These are phyloP conservation scores for Hypoxylon sp. DNA, from an alignment of 2,329 filamentous ascomycete species.

Conservation along the genomic window DNA sequence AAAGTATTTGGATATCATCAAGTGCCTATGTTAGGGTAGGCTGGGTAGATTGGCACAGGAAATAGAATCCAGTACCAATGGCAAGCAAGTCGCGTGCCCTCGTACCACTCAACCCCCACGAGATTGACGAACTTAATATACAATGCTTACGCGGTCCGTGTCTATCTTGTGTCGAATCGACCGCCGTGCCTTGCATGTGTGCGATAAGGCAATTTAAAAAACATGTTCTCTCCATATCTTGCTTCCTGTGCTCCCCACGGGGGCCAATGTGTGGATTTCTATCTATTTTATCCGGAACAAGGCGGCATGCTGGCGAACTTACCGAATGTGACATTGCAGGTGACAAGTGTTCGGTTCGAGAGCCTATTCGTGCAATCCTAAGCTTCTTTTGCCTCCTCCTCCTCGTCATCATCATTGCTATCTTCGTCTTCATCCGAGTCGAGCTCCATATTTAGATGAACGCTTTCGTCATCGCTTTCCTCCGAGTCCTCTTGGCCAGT, in stretches of 20 bases:
- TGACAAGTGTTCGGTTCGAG: slow-evolving; percentile 14
- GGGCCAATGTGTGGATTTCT: slow-evolving; percentile 26
- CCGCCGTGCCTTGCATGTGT: slow-evolving; percentile 30
- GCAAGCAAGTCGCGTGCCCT: slow-evolving; percentile 13
- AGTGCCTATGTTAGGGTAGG: too few species aligned
- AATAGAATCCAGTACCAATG: slow-evolving; percentile 1
- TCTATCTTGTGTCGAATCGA: slow-evolving; percentile 3
- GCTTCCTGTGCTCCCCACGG: neutral
- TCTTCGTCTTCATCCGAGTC: slow-evolving; percentile 50
- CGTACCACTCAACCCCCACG: slow-evolving; percentile 24
- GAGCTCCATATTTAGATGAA: slow-evolving; percentile 67
- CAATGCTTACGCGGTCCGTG: slow-evolving; percentile 24
- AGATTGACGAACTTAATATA: slow-evolving; percentile 5
- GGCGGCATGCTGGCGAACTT: slow-evolving; percentile 16
- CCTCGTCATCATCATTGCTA: slow-evolving; percentile 49
- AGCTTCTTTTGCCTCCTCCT: slow-evolving; percentile 13
- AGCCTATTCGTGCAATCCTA: slow-evolving; percentile 21
- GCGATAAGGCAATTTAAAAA: slow-evolving; percentile 25
- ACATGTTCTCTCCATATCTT: neutral
- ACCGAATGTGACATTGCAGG: slow-evolving; percentile 26
- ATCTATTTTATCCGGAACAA: slow-evolving; percentile 34
- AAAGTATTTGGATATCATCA: too few species aligned
- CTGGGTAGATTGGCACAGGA: too few species aligned
- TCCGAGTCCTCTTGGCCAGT: slow-evolving; percentile 51
- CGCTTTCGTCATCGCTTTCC: slow-evolving; percentile 59